A percentile compares a stretch with the other conserved stretches of the same genome.
phyloP scores from a whole-genome alignment of 2,329 filamentous ascomycete species.

The Daldinia sp. region DNA sequence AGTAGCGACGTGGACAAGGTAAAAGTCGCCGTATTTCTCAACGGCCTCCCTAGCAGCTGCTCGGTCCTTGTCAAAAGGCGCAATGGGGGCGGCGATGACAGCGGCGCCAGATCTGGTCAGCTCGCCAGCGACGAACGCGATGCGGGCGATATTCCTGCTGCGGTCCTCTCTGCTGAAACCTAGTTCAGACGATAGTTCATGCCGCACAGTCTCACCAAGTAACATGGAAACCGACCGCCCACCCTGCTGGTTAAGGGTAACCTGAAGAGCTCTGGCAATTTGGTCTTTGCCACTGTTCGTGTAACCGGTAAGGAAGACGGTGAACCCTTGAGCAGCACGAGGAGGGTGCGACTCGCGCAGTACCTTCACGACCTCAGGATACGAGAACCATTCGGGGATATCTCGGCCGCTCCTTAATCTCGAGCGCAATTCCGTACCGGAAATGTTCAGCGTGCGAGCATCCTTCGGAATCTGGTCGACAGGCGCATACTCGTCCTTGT shows the following conservation, averaged over 20 bases:
- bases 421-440: slow-evolving; percentile 88
- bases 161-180: slow-evolving; percentile 95
- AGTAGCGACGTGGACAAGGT: slow-evolving; percentile 94
- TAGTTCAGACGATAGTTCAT: slow-evolving; percentile 92
- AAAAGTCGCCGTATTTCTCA: slow-evolving; percentile 90
- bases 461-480: slow-evolving; percentile 89
- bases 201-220: slow-evolving; percentile 93
- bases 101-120: slow-evolving; percentile 92
- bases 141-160: slow-evolving; percentile 93
- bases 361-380: slow-evolving; percentile 97
- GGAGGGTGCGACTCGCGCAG: slow-evolving; percentile 96
- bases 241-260: slow-evolving; percentile 97
- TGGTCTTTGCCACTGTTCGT: slow-evolving; percentile 98
- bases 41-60: slow-evolving; percentile 84
- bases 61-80: slow-evolving; percentile 86
- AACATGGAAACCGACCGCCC: slow-evolving; percentile 94
- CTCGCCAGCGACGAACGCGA: slow-evolving; percentile 95
- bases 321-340: slow-evolving; percentile 93
- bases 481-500: slow-evolving; percentile 95
- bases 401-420: slow-evolving; percentile 91
- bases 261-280: slow-evolving; percentile 93
- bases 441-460: slow-evolving; percentile 88
- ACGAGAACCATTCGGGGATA: slow-evolving; percentile 99
- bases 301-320: slow-evolving; percentile 97
- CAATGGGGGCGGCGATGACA: slow-evolving; percentile 96